Evolutionary conservation across 176 grass and related monocot species (phyloP).

Genomic region (Avena atlantica): DNA sequence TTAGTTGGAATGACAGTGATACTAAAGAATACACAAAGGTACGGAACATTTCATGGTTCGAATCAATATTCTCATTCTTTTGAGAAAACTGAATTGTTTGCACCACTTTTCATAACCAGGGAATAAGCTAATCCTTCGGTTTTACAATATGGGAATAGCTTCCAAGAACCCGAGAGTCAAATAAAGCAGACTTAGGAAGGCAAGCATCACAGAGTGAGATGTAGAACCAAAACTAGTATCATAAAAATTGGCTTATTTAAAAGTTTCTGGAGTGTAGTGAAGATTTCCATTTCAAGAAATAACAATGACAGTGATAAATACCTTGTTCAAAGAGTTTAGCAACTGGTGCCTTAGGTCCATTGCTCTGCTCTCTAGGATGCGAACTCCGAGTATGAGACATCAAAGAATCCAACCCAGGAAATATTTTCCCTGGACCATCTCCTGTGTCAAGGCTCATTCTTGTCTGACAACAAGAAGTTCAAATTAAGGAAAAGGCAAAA

Average conservation of each 20-base stretch:
- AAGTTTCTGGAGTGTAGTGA: conserved; percentile 15
- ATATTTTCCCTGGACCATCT: conserved; percentile 84
- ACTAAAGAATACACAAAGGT: background rate
- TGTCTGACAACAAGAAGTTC: conserved; percentile 60
- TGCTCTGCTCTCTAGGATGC: conserved; percentile 82
- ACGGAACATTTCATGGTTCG: background rate
- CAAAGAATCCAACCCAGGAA: conserved; percentile 91
- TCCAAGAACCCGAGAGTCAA: conserved; percentile 23
- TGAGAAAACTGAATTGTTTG: background rate
- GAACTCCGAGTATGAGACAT: conserved; percentile 78
- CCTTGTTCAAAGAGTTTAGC: conserved; percentile 98
- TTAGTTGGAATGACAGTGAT: background rate
- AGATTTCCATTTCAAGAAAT: conserved; percentile 22
- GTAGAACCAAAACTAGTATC: conserved; percentile 15
- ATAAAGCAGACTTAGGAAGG: conserved; percentile 17
- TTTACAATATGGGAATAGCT: conserved; percentile 7
- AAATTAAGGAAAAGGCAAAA: conserved; percentile 34
- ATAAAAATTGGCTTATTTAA: background rate
- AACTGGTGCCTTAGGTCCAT: conserved; percentile 84
- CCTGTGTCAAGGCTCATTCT: conserved; percentile 85
- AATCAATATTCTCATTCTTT: conserved; percentile 27
- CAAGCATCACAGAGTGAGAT: background rate
- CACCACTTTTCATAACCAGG: background rate
- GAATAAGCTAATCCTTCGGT: background rate
- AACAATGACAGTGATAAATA: conserved; percentile 44